These are phyloP conservation scores for Begonia masoniana DNA, from an alignment of 306 rosid genomes.

Conservation along the genomic window DNA sequence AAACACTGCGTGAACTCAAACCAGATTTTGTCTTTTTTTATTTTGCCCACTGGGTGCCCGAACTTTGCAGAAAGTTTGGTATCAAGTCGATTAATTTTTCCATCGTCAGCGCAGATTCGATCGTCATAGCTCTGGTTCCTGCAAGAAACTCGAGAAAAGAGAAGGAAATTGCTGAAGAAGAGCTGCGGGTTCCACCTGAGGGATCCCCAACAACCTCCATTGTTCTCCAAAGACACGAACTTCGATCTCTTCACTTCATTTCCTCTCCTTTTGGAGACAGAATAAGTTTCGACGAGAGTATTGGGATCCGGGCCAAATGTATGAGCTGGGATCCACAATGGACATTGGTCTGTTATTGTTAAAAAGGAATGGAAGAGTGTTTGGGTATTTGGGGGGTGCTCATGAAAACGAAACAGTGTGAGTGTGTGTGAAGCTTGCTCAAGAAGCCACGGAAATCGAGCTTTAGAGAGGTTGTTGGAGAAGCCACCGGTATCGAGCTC, in stretches of 20 bases:
- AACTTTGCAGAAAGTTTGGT: constrained; percentile 6
- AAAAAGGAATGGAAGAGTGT: too few species aligned
- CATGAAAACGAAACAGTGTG: too few species aligned
- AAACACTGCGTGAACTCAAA: neutral
- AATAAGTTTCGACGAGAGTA: constrained; percentile 20
- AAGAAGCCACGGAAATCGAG: too few species aligned
- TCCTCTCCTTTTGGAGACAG: constrained; percentile 29
- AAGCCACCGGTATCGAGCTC: too few species aligned
- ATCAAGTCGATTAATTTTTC: constrained; percentile 19
- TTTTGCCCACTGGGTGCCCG: constrained; percentile 29
- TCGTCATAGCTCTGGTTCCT: constrained; percentile 19
- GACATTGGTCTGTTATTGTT: too few species aligned
- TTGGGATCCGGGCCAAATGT: too few species aligned
- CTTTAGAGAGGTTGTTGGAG: too few species aligned
- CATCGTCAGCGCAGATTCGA: constrained; percentile 24
- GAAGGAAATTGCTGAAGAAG: constrained; percentile 21
- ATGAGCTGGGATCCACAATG: too few species aligned
- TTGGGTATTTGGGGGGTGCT: too few species aligned
- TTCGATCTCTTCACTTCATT: constrained; percentile 11
- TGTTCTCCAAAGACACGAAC: constrained; percentile 25
- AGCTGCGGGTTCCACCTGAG: constrained; percentile 19
- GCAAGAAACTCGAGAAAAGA: constrained; percentile 14
- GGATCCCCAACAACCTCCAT: constrained; percentile 43
- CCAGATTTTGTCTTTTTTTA: constrained; percentile 33
- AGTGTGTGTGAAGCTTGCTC: too few species aligned